Evolutionary conservation across 2,329 filamentous ascomycete species (phyloP).

Genomic region (Scedosporium boydii): DNA sequence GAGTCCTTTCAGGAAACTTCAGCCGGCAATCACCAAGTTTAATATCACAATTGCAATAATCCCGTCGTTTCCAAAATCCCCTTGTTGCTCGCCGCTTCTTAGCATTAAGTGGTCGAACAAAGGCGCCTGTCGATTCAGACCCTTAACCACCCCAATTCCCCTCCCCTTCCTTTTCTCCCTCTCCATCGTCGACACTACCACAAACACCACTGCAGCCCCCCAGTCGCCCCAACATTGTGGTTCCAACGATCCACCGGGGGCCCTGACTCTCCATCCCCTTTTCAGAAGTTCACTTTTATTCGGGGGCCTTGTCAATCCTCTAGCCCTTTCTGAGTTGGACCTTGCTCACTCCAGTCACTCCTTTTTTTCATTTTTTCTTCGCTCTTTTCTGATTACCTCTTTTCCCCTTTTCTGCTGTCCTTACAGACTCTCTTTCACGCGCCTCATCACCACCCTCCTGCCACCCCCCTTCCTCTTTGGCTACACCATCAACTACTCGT

Average conservation of each 20-base stretch:
- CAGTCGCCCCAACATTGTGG: conserved; percentile 22
- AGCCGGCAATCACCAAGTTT: neutral
- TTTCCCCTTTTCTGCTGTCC: conserved; percentile 4
- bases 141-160: neutral
- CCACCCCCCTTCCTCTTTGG: neutral
- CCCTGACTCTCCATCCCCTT: conserved; percentile 6
- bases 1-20: neutral
- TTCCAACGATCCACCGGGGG: conserved; percentile 17
- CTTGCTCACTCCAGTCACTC: conserved; percentile 28
- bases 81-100: neutral
- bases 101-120: neutral
- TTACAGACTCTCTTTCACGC: neutral
- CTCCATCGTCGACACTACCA: conserved; percentile 1
- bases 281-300: conserved; percentile 4
- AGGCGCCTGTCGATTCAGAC: neutral
- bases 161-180: neutral
- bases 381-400: conserved; percentile 10
- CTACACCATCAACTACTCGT: neutral
- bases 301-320: conserved; percentile 1
- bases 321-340: neutral
- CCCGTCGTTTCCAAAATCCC: neutral
- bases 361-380: conserved; percentile 19
- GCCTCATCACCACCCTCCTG: neutral
- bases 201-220: conserved; percentile 7
- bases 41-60: neutral